Evolutionary conservation across 257 asterid species (phyloP), one percentile per base, ranked within the genome.

Genomic region (Paulownia fortunei): DNA sequence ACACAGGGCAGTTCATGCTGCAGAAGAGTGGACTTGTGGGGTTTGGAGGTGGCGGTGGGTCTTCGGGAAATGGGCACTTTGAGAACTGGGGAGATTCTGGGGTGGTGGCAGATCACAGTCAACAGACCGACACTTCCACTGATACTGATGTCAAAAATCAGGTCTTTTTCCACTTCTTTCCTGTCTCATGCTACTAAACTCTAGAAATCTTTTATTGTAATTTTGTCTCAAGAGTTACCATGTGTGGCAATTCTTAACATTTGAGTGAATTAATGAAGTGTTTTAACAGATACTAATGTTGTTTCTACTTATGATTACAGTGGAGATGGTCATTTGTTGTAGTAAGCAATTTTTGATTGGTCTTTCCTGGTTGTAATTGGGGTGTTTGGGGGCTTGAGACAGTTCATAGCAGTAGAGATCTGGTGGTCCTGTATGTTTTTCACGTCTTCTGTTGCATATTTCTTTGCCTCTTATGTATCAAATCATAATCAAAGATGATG

Each of bases 21-120:
- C 83, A 76, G 34, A 76, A 72, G 74, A 83, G 80, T 21, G 76
- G 77, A 74, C 76, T 51, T 76, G 60, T 66, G 67, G 74, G 63
- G 21, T 18, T 49, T 30, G 49, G 82, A 2, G 79, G 84, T 6
- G 76, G 64, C 8, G 76, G 73, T 7, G 84, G 76, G 52, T 16
- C 81, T 19, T 66, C 80, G 81, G 90, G 86, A 78, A 86, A 70
- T 72, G 86, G 79, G 59, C 82, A 81, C 36, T 80, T 83, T 69
- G 72, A 70, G 30, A 54, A 75, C 8, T 77, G 80, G 83, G 82
- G 54, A 8, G 74, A 78, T 54, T 71, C 80, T 34, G 81, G 79
- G 10, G 66, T 72, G 18, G 62, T 70, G 16, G 70, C 83, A 32
- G 66, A 79, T 81, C 82, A 58, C 69, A 76, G 74, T 65, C 85